phyloP scores from a whole-genome alignment of 192 early-diverging fungal genomes.

The Phlyctochytrium arcticum region DNA sequence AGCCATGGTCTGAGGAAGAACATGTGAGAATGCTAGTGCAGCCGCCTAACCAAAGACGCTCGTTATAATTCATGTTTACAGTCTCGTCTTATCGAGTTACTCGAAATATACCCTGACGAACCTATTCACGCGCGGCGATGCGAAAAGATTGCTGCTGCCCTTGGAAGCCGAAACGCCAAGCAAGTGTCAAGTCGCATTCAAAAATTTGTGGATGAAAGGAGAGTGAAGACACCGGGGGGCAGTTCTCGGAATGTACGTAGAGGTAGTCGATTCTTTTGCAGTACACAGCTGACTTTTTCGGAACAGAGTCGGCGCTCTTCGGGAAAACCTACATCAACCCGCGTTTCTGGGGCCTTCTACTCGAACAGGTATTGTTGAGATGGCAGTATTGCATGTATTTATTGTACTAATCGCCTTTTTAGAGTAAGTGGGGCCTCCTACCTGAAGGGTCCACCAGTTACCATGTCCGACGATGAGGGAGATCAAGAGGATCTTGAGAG shows the following conservation, averaged over 20 bases:
- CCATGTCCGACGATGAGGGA: constrained; percentile 21
- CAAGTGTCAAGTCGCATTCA: constrained; percentile 4
- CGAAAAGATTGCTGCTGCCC: constrained; percentile 19
- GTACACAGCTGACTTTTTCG: not conserved
- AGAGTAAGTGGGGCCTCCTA: constrained; percentile 1
- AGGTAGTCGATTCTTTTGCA: not conserved
- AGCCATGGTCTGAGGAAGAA: constrained; percentile 22
- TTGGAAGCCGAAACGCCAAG: constrained; percentile 12
- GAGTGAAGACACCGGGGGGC: no score
- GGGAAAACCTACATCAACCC: not conserved
- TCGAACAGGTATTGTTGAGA: constrained; percentile 15
- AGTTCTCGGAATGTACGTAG: no score
- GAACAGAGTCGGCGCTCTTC: not conserved
- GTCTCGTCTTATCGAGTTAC: constrained; percentile 11
- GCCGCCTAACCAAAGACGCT: not conserved
- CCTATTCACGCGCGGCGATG: constrained; percentile 4
- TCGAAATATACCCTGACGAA: constrained; percentile 16
- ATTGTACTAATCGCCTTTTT: not conserved
- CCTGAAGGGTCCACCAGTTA: not conserved
- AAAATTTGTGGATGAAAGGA: no score
- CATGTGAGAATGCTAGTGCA: not conserved
- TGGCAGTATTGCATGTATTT: not conserved
- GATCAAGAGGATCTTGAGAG: not conserved
- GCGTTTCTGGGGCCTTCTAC: constrained; percentile 18
- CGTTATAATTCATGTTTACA: not conserved